These are phyloP conservation scores for Globisporangium apiculatum DNA, from an alignment of 352 stramenopile genomes.

Conservation along the genomic window DNA sequence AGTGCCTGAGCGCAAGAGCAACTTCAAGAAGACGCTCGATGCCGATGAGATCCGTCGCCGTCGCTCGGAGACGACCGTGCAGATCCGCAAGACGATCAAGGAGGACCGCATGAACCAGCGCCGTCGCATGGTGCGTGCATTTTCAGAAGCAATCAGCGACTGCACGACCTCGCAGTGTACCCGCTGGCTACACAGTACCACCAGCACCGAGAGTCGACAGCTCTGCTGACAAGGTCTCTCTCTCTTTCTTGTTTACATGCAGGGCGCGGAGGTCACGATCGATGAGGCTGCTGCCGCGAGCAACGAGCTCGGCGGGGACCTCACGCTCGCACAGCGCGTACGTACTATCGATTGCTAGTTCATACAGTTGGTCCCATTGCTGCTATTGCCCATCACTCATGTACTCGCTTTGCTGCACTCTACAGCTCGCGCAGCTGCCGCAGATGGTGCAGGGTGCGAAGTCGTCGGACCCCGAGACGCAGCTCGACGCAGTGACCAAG, in stretches of 20 bases:
- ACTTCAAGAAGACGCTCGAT: constrained; percentile 88
- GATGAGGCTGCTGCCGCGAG: constrained; percentile 19
- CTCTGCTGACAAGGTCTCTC: neutral
- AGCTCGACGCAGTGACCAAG: constrained; percentile 96
- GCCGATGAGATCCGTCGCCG: constrained; percentile 60
- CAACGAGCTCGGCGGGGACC: constrained; percentile 29
- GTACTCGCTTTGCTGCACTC: constrained; percentile 9
- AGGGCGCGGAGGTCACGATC: constrained; percentile 20
- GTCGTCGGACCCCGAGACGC: constrained; percentile 82
- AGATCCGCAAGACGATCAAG: constrained; percentile 85
- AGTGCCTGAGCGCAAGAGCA: constrained; percentile 72
- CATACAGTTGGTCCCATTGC: neutral
- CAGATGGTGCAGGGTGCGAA: constrained; percentile 93
- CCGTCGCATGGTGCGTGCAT: constrained; percentile 55
- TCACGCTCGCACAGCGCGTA: constrained; percentile 54
- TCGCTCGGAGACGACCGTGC: constrained; percentile 74
- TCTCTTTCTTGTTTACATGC: constrained; percentile 2
- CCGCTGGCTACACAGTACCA: neutral
- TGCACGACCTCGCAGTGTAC: too few relatives aligned
- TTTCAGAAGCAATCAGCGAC: too few relatives aligned
- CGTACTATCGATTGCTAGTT: constrained; percentile 4
- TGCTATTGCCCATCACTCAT: neutral
- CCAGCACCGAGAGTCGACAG: neutral
- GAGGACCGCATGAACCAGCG: constrained; percentile 83
- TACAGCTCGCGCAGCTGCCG: constrained; percentile 91